phyloP scores from a whole-genome alignment of 1,284 basidiomycete genomes.

The Ustilago trichophora region DNA sequence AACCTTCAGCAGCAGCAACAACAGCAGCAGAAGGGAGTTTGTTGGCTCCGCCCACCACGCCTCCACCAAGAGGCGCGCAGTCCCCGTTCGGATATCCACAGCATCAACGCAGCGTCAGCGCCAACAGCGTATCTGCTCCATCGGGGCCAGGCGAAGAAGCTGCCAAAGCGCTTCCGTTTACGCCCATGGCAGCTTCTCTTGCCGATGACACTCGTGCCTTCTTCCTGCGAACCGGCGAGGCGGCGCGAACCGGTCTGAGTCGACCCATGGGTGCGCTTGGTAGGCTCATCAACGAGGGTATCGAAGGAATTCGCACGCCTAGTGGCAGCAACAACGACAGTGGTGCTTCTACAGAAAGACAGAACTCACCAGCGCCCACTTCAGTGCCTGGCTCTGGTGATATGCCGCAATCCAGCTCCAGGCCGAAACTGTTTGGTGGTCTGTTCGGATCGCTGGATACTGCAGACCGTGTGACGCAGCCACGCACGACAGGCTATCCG shows the following conservation, averaged over 20 bases:
- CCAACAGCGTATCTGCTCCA: constrained; percentile 42
- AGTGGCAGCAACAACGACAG: constrained; percentile 41
- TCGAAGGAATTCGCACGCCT: constrained; percentile 60
- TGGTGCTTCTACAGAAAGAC: constrained; percentile 37
- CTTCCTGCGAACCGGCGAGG: constrained; percentile 64
- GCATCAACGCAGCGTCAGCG: constrained; percentile 40
- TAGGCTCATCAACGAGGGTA: constrained; percentile 59
- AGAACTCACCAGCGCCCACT: constrained; percentile 28
- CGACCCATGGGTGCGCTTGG: constrained; percentile 62
- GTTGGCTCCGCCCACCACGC: constrained; percentile 16
- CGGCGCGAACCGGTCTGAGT: constrained; percentile 57
- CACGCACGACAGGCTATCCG: constrained; percentile 10
- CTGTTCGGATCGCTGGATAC: constrained; percentile 41
- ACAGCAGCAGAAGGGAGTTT: constrained; percentile 8
- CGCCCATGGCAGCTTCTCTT: constrained; percentile 49
- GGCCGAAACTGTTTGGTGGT: constrained; percentile 42
- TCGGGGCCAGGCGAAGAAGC: constrained; percentile 48
- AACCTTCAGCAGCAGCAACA: constrained; percentile 14
- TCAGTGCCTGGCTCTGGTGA: not conserved
- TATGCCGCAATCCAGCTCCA: constrained; percentile 38
- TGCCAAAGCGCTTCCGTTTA: constrained; percentile 44
- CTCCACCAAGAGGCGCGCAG: constrained; percentile 22
- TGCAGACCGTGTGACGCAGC: constrained; percentile 10
- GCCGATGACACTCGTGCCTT: constrained; percentile 65
- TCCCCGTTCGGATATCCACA: constrained; percentile 11